A percentile compares a stretch with the other conserved stretches of the same genome.
phyloP scores from a whole-genome alignment of 2,329 filamentous ascomycete species.

The Phoma sp. region DNA sequence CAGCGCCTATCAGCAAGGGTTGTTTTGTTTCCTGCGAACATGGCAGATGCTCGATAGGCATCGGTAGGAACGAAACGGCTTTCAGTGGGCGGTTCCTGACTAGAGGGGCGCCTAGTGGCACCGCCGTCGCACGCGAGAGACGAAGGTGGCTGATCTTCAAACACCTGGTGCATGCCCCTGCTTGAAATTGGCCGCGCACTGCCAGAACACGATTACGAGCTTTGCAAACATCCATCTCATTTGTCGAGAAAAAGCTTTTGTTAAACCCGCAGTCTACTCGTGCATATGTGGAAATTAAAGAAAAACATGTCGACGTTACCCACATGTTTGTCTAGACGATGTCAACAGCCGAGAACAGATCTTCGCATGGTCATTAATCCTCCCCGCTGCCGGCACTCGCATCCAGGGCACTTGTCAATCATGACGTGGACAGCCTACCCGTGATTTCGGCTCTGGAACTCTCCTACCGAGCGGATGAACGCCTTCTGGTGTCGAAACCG shows the following conservation, averaged over 20 bases:
- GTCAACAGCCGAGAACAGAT: constrained; percentile 4
- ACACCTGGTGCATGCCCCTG: constrained; percentile 33
- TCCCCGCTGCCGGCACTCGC: constrained; percentile 5
- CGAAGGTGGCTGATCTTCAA: constrained; percentile 43
- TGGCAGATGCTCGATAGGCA: constrained; percentile 6
- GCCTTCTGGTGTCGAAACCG: background rate
- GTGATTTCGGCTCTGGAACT: constrained; percentile 3
- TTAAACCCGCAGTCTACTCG: constrained; percentile 2
- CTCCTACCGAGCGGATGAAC: background rate
- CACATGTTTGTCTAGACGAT: background rate
- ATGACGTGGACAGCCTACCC: constrained; percentile 6
- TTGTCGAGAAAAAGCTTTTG: constrained; percentile 4
- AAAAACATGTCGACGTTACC: background rate
- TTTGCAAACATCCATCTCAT: background rate
- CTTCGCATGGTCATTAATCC: constrained; percentile 8
- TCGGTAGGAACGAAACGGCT: constrained; percentile 25
- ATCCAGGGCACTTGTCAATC: constrained; percentile 1
- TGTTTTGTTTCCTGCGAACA: constrained; percentile 10
- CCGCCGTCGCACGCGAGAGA: constrained; percentile 28
- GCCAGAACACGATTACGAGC: constrained; percentile 1
- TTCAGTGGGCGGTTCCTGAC: constrained; percentile 20
- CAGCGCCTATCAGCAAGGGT: constrained; percentile 3
- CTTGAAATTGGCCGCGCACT: constrained; percentile 28
- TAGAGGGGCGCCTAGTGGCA: constrained; percentile 27
- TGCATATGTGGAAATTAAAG: constrained; percentile 14